A percentile compares a stretch with the other conserved stretches of the same genome.
phyloP scores from a whole-genome alignment of 1,284 basidiomycete species.

The Grifola frondosa region DNA sequence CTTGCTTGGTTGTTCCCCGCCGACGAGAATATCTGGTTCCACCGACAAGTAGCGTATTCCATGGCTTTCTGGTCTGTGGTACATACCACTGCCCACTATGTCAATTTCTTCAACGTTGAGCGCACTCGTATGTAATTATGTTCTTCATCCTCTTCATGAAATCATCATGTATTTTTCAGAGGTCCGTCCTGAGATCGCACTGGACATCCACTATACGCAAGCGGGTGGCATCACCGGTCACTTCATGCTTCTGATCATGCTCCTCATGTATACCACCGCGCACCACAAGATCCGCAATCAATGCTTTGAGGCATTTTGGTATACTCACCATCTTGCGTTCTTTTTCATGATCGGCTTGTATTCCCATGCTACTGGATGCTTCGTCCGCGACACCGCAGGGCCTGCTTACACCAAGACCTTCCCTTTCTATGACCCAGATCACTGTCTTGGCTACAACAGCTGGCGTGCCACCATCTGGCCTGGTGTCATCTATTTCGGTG shows the following conservation, averaged over 20 bases:
- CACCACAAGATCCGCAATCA: conserved; percentile 81
- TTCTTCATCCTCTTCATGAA: no score
- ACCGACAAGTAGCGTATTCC: conserved; percentile 87
- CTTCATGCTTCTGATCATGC: conserved; percentile 87
- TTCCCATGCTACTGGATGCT: conserved; percentile 88
- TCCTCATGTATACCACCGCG: conserved; percentile 83
- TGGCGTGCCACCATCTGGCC: conserved; percentile 89
- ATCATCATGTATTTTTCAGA: conserved; percentile 44
- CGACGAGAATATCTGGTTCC: conserved; percentile 92
- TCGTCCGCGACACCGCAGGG: conserved; percentile 77
- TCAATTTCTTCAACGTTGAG: conserved; percentile 88
- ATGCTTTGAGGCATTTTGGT: conserved; percentile 93
- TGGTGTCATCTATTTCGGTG: conserved; percentile 81
- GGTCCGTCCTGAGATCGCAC: conserved; percentile 72
- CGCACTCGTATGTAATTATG: conserved; percentile 57
- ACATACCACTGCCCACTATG: conserved; percentile 87
- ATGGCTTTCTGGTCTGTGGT: conserved; percentile 86
- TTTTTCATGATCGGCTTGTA: conserved; percentile 89
- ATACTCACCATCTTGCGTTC: conserved; percentile 88
- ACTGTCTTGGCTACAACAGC: conserved; percentile 84
- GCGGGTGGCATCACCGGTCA: conserved; percentile 87
- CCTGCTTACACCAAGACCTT: conserved; percentile 68
- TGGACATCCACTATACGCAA: conserved; percentile 83
- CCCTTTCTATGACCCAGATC: conserved; percentile 80
- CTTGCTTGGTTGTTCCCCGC: conserved; percentile 79